phyloP scores from a whole-genome alignment of 495 filamentous ascomycete species.

The Xylona heveae region DNA sequence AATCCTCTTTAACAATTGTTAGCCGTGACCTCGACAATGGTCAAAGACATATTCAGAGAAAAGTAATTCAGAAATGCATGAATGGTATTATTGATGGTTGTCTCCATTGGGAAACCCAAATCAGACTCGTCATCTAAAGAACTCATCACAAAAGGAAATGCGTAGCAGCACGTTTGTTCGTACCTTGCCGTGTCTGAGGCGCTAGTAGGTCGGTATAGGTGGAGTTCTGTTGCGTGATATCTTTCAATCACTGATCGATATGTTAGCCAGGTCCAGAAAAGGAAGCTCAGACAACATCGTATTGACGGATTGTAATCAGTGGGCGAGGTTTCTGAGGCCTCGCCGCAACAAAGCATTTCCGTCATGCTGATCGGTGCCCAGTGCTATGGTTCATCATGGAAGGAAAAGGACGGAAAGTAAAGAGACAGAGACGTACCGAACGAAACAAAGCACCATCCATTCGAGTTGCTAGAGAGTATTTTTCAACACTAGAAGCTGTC shows the following conservation, averaged over 20 bases:
- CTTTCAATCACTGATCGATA: too few relatives aligned
- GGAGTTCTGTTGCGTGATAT: too few relatives aligned
- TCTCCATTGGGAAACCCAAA: constrained; percentile 57
- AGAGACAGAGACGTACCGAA: constrained; percentile 6
- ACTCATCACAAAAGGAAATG: constrained; percentile 32
- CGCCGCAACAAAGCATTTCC: constrained; percentile 85
- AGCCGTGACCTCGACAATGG: neutral
- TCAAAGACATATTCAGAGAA: neutral
- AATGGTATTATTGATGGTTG: constrained; percentile 52
- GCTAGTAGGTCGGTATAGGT: too few relatives aligned
- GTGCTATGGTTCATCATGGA: constrained; percentile 96
- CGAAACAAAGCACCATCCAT: constrained; percentile 1
- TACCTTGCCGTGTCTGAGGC: too few relatives aligned
- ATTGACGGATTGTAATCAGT: constrained; percentile 44
- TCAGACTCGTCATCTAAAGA: constrained; percentile 76
- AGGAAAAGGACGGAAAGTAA: constrained; percentile 6
- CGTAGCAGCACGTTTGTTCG: too few relatives aligned
- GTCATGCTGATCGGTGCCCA: constrained; percentile 92
- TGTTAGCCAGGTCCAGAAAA: too few relatives aligned
- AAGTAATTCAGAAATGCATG: constrained; percentile 34
- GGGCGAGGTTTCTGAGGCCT: constrained; percentile 99
- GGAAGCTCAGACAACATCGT: too few relatives aligned
- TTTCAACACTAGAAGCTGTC: too few relatives aligned
- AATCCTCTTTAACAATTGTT: neutral
- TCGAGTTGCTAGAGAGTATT: constrained; percentile 2